phyloP scores from a whole-genome alignment of 257 asterid genomes.

The Forsythia suspensa region DNA sequence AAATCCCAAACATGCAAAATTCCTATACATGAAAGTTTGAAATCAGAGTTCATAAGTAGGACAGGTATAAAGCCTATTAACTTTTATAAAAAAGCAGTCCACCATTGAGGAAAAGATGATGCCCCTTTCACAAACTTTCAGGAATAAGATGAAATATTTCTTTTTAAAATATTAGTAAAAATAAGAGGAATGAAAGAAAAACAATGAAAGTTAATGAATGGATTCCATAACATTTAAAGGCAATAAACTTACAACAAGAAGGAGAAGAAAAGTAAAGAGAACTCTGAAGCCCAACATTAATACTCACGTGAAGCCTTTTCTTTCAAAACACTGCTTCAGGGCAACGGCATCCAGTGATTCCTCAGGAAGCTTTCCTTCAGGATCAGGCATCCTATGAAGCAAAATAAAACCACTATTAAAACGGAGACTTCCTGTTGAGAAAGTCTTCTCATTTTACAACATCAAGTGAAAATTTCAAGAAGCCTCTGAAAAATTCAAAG shows the following conservation, averaged over 20 bases:
- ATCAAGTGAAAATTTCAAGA: not conserved
- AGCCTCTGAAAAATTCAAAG: not conserved
- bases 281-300: not conserved
- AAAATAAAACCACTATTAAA: conserved; percentile 12
- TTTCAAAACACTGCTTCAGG: conserved; percentile 62
- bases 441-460: conserved; percentile 2
- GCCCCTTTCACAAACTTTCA: not conserved
- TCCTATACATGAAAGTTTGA: not conserved
- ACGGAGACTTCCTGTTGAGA: not conserved
- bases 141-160: not conserved
- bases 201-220: conserved; percentile 1
- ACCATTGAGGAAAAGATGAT: not conserved
- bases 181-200: not conserved
- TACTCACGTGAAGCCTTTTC: conserved; percentile 91
- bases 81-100: not conserved
- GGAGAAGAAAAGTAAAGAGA: conserved; percentile 11
- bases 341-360: conserved; percentile 70
- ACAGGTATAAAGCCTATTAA: not conserved
- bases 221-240: not conserved
- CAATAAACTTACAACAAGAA: not conserved
- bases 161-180: not conserved
- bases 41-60: not conserved
- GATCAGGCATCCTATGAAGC: conserved; percentile 70
- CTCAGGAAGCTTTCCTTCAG: conserved; percentile 85
- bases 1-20: conserved; percentile 8